Evolutionary conservation across 768 basidiomycete species (phyloP), one percentile per base, ranked within the genome.

Genomic region (Suillus lakei): DNA sequence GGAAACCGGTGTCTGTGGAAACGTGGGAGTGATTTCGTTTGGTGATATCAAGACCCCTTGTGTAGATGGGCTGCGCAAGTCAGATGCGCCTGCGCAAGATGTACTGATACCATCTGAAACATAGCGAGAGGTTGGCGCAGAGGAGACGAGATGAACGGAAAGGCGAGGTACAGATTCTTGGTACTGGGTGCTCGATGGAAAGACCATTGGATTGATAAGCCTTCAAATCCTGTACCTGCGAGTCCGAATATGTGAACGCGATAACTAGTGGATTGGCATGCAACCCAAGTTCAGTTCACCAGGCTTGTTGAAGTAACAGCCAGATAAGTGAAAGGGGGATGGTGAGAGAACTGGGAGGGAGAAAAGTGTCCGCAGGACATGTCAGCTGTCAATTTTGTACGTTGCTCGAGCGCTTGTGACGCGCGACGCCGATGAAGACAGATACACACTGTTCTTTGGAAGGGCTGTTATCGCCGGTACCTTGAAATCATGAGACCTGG

Each of bases 401-500:
- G 26, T 21, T 39, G 16, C 23, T 26, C 26, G 16, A 23, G 36
- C 36, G 55, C 55, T n/a, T 58, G 23, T 38, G 38, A 12, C 36
- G 12, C 36, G n/a, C n/a, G 16, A 36, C n/a, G 55, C n/a, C 13
- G 54, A 55, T 26, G 36, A 58, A 16, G 28, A 10, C 38, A 59
- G 56, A 10, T 58, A 39, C 38, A 58, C 16, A 16, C 26, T 58
- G 26, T 39, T 16, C 23, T 39, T 59, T 3, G 26, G 26, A 26
- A 28, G 26, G 55, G 38, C 10, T 59, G 3, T 41, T 13, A 28
- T 38, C 56, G 8, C 53, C 21, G 53, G 30, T 30, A 32, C 53
- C 53, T 54, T 32, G 30, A 54, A 54, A 54, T 32, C 30, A 54
- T 54, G 30, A 54, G 53, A 53, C 51, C 51, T 30, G 21, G 28